Evolutionary conservation across 2,329 filamentous ascomycete genomes (phyloP), one percentile per base, ranked within the genome.

Genomic region (Emmonsiellopsis sp.): DNA sequence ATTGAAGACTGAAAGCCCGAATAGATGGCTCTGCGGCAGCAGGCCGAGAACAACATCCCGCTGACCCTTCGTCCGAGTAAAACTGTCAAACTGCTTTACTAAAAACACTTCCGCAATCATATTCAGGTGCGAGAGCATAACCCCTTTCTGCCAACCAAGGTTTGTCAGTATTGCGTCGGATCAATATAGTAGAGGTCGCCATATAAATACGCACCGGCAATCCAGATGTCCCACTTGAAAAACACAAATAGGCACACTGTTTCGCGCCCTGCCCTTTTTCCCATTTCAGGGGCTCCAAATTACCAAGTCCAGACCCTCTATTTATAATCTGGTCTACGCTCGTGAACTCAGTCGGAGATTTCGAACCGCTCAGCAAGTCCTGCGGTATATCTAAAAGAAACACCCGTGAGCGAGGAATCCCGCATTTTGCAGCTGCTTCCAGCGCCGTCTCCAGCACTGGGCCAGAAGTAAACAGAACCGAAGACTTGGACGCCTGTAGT

Each of bases 1-100:
- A 63, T 85, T 80, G 34, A 79, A 80, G 52, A 87, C 79, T 16
- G 86, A 77, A 34, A 90, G 71, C 5, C 81, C 82, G 66, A 89
- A 90, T 57, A 89, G 89, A 63, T 91, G 87, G 58, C 83, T 87
- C 63, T 87, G 80, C 0, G 86, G 86, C 0, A 89, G 71, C 9
- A 88, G 73, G 2, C 84, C 85, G 0, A 88, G 77, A 4, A 67
- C 74, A 31, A 76, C 73, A 53, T 81, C 77, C 30, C 46, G 52
- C 0, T 70, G 76, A 59, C 76, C 76, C 38, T 72, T 64, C 68
- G 75, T 67, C 49, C 79, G 66, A 31, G 63, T 65, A 0, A 65
- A 63, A 46, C 68, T 65, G 40, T 81, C 78, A 58, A 68, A 81
- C 1, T 76, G 63, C 7, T 62, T 64, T 49, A 81, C 74, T 65